phyloP scores from a whole-genome alignment of 2,329 filamentous ascomycete genomes.

The Emmonsiellopsis sp. region DNA sequence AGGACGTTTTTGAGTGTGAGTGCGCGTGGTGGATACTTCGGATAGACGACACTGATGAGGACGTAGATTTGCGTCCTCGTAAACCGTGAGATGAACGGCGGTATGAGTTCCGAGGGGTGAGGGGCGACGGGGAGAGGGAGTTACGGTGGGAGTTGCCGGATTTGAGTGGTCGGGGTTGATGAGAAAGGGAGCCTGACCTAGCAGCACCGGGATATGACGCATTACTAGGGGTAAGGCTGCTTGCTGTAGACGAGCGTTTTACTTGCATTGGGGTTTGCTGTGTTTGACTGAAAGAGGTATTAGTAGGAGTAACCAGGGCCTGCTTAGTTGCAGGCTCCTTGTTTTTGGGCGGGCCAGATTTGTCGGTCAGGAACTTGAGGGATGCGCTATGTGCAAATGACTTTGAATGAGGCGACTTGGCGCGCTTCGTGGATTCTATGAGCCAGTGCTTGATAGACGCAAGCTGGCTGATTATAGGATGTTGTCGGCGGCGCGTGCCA shows the following conservation, averaged over 20 bases:
- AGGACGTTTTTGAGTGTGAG: conserved; percentile 88
- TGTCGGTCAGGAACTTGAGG: conserved; percentile 31
- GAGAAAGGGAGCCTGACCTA: conserved; percentile 30
- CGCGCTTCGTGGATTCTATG: conserved; percentile 56
- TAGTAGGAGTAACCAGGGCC: conserved; percentile 16
- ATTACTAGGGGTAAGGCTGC: conserved; percentile 34
- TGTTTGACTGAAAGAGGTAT: conserved; percentile 17
- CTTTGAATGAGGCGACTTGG: conserved; percentile 45
- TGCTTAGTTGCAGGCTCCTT: conserved; percentile 26
- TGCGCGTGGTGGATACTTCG: conserved; percentile 84
- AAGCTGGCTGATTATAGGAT: conserved; percentile 58
- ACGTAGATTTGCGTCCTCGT: conserved; percentile 88
- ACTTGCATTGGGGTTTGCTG: conserved; percentile 28
- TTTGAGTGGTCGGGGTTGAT: conserved; percentile 27
- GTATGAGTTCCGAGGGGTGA: conserved; percentile 81
- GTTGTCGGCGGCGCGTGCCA: conserved; percentile 48
- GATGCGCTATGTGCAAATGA: conserved; percentile 19
- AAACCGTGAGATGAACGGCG: conserved; percentile 75
- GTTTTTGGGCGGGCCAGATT: conserved; percentile 30
- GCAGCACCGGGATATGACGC: conserved; percentile 32
- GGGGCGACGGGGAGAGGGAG: conserved; percentile 74
- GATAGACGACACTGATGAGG: conserved; percentile 86
- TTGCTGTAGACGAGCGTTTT: conserved; percentile 33
- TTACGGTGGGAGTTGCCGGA: conserved; percentile 47
- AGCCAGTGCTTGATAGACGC: conserved; percentile 65